Conservation (phyloP, 345 rosid genomes). For the Melastoma malabathricum region DNA sequence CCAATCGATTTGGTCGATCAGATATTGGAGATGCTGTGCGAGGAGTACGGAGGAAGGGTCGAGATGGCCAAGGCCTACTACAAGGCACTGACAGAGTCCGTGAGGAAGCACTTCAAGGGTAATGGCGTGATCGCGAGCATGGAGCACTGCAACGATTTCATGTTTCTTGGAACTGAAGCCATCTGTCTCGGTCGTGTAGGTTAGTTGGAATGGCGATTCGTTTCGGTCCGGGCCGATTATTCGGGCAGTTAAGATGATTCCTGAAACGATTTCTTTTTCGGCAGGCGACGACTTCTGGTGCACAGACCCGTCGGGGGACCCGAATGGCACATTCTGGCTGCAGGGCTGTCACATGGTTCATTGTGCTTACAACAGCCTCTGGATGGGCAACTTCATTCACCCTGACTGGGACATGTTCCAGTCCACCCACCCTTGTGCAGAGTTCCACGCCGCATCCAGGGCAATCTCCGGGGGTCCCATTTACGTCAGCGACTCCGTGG, state of each 20-base stretch:
- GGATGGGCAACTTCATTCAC: constrained; percentile 99
- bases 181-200: constrained; percentile 97
- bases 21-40: constrained; percentile 80
- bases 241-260: too few relatives aligned
- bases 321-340: constrained; percentile 91
- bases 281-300: constrained; percentile 98
- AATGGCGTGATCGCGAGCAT: constrained; percentile 96
- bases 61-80: constrained; percentile 76
- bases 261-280: too few relatives aligned
- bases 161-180: constrained; percentile 94
- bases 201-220: too few relatives aligned
- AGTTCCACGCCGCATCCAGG: constrained; percentile 90
- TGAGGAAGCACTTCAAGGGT: constrained; percentile 72
- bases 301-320: constrained; percentile 94
- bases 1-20: constrained; percentile 10
- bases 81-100: constrained; percentile 68
- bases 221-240: too few relatives aligned
- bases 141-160: constrained; percentile 98
- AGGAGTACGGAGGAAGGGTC: constrained; percentile 84
- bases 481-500: constrained; percentile 69
- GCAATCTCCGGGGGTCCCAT: constrained; percentile 95
- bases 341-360: constrained; percentile 99
- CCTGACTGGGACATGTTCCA: constrained; percentile 99
- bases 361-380: constrained; percentile 94
- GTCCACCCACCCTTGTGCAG: constrained; percentile 90